Evolutionary conservation across 2,329 filamentous ascomycete species (phyloP).

Genomic region (Claviceps paspali): DNA sequence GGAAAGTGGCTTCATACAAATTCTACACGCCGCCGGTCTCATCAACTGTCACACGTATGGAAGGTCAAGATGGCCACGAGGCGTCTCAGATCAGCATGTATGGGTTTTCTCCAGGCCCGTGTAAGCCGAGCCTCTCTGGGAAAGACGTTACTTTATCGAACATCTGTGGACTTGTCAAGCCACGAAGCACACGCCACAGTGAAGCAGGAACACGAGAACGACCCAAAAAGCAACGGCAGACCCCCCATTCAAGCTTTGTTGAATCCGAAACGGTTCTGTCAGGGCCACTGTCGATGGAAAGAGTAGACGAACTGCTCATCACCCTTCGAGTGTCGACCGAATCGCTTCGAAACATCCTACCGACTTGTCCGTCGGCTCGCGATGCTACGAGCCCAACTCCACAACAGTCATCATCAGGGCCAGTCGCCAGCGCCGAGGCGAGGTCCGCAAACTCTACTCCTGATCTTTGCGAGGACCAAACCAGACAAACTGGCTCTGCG

Average conservation of each 20-base stretch:
- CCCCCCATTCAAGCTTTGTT: background rate
- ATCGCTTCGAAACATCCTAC: background rate
- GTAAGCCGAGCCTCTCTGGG: background rate
- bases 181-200: background rate
- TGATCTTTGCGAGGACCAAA: background rate
- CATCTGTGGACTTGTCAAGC: background rate
- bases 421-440: background rate
- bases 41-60: background rate
- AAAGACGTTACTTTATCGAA: background rate
- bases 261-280: background rate
- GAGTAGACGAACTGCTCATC: background rate
- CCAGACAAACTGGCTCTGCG: background rate
- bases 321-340: conserved; percentile 2
- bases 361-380: background rate
- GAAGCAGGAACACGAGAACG: conserved; percentile 1
- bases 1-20: conserved; percentile 22
- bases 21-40: conserved; percentile 12
- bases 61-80: background rate
- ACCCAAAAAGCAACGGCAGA: background rate
- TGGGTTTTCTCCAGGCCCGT: conserved; percentile 4
- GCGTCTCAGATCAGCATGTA: conserved; percentile 4
- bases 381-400: background rate
- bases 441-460: background rate
- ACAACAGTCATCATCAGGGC: background rate
- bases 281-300: background rate